Conservation (phyloP, 352 stramenopile genomes). For the Pythium apleroticum region DNA sequence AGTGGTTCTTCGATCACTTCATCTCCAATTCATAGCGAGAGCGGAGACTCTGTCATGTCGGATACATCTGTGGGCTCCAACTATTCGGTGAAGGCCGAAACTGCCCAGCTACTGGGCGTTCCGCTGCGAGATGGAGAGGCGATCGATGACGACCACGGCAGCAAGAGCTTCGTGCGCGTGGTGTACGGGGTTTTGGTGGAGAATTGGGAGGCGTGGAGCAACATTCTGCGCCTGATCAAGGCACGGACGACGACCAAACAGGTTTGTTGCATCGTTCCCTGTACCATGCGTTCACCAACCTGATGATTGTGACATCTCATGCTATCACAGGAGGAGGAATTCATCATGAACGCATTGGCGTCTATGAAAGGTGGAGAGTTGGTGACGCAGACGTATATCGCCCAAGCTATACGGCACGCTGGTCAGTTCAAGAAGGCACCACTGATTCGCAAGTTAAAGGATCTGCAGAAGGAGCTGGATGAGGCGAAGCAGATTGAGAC, state of each 20-base stretch:
- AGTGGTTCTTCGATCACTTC: conserved; percentile 51
- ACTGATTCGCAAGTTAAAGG: conserved; percentile 50
- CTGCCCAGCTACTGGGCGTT: conserved; percentile 76
- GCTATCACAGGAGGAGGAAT: conserved; percentile 63
- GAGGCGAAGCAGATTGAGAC: background rate
- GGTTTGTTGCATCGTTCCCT: conserved; percentile 29
- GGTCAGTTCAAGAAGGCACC: conserved; percentile 68
- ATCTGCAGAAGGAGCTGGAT: conserved; percentile 33
- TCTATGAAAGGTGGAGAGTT: conserved; percentile 71
- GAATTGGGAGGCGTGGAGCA: conserved; percentile 85
- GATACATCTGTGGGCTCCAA: conserved; percentile 67
- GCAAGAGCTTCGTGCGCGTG: conserved; percentile 59
- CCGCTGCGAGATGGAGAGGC: conserved; percentile 64
- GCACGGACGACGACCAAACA: conserved; percentile 65
- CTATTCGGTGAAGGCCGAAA: conserved; percentile 78
- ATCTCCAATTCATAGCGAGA: conserved; percentile 65
- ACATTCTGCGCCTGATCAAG: conserved; percentile 81
- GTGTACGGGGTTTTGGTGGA: conserved; percentile 81
- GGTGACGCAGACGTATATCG: conserved; percentile 68
- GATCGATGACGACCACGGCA: conserved; percentile 44
- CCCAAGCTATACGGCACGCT: conserved; percentile 60
- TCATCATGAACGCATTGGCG: conserved; percentile 64
- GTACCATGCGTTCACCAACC: background rate
- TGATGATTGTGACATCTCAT: conserved; percentile 3
- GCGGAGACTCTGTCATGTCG: conserved; percentile 54